Evolutionary conservation across 805 yeast species (phyloP).

Genomic region (Wickerhamiella australiensis): DNA sequence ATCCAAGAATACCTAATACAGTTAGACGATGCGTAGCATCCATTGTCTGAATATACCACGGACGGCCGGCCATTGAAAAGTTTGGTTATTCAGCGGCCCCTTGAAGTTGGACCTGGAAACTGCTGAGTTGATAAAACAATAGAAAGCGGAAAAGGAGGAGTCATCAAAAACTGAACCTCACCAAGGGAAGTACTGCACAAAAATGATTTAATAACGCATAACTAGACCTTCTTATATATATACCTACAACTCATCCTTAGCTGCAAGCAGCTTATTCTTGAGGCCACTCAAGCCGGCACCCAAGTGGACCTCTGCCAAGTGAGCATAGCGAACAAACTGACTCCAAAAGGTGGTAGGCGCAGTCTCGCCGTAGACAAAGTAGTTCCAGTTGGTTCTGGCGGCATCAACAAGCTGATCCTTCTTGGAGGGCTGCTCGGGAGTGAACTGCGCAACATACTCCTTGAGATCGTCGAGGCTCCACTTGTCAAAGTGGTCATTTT

Average conservation of each 20-base stretch:
- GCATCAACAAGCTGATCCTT: slow-evolving; percentile 19
- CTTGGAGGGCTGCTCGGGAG: slow-evolving; percentile 19
- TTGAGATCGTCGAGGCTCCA: slow-evolving; percentile 46
- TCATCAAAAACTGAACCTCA: too few relatives aligned
- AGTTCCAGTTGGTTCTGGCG: slow-evolving; percentile 20
- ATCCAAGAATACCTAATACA: slow-evolving; percentile 53
- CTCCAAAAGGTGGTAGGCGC: background rate
- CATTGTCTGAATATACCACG: slow-evolving; percentile 66
- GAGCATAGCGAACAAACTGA: background rate
- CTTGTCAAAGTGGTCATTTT: slow-evolving; percentile 36
- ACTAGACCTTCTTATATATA: background rate
- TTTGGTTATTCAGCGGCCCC: background rate
- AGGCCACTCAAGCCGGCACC: background rate
- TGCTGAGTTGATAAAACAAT: too few relatives aligned
- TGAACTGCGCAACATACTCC: slow-evolving; percentile 42
- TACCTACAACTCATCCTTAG: slow-evolving; percentile 7
- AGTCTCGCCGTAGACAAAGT: slow-evolving; percentile 14
- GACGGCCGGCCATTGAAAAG: slow-evolving; percentile 26
- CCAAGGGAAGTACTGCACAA: too few relatives aligned
- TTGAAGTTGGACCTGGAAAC: too few relatives aligned
- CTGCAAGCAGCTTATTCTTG: slow-evolving; percentile 3
- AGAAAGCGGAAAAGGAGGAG: too few relatives aligned
- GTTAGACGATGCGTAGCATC: slow-evolving; percentile 65
- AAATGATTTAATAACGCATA: too few relatives aligned
- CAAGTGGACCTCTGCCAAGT: slow-evolving; percentile 3